Percentiles rank a stretch among this genome's conserved stretches.
Evolutionary conservation across 2,329 filamentous ascomycete genomes (phyloP).

Genomic region (Ascochyta lentis): DNA sequence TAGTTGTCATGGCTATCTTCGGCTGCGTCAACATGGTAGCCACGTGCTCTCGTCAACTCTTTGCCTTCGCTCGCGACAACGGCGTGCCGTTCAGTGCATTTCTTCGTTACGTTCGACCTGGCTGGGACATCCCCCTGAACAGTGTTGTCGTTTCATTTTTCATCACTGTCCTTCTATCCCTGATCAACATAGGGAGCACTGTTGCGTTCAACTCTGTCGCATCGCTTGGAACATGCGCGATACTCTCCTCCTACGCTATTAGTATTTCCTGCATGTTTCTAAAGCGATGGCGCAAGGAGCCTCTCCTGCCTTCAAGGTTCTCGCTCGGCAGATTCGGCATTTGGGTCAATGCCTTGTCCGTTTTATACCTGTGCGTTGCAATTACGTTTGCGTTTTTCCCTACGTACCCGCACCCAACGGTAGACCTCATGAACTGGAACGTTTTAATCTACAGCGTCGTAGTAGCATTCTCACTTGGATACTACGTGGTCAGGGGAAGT

Average conservation of each 20-base stretch:
- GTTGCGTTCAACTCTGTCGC: conserved; percentile 39
- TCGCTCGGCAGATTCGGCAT: conserved; percentile 55
- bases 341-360: conserved; percentile 51
- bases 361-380: conserved; percentile 50
- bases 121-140: conserved; percentile 50
- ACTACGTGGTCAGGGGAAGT: conserved; percentile 30
- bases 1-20: conserved; percentile 35
- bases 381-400: conserved; percentile 58
- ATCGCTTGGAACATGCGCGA: conserved; percentile 30
- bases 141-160: conserved; percentile 53
- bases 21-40: conserved; percentile 33
- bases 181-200: conserved; percentile 59
- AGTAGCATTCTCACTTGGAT: conserved; percentile 52
- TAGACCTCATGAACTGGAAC: conserved; percentile 57
- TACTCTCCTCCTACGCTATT: conserved; percentile 42
- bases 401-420: conserved; percentile 29
- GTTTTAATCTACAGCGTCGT: conserved; percentile 55
- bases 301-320: conserved; percentile 55
- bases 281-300: conserved; percentile 52
- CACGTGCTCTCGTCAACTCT: conserved; percentile 41
- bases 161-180: conserved; percentile 50
- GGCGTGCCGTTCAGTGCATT: conserved; percentile 24
- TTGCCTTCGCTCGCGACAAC: conserved; percentile 42
- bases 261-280: conserved; percentile 56
- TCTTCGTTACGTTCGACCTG: conserved; percentile 24